Base-by-base conservation (phyloP, 169 alveolate species). In the Plasmodium chabaudi region DNA sequence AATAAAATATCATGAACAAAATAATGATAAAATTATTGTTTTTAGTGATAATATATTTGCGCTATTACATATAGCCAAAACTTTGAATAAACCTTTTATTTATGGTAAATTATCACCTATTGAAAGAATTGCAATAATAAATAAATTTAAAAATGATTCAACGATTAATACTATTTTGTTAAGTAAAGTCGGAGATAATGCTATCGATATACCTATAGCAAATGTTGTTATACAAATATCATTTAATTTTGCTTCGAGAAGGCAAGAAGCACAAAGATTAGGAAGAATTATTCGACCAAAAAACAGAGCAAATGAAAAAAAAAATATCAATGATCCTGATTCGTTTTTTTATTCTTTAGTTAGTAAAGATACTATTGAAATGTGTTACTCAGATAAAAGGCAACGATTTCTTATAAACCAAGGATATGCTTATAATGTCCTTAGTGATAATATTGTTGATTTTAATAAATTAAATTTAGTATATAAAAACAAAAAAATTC, bases 221-320 rank as follows among this genome's bases (percentile, higher is more conserved):
- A 98, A 97, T 91, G 99, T 99, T 12, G 99, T 99, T 61, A 99
- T 99, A 49, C 99, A 99, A 93, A 97, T 99, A 44, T 96, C 99
- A 57, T 98, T 98, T 72, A 98, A 98, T 92, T 98, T 98, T 92
- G 99, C 99, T 9, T 96, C 99, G 10, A 94, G 99, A 91, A 95
- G 99, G 69, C 99, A 99, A 92, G 99, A 99, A 94, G 99, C 99
- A 0, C 99, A 99, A 93, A 94, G 99, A 51, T 95, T 99, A 57
- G 99, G 99, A n/a, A 97, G 99, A 74, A 98, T 99, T 77, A 93
- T 99, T 92, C 94, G 99, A 65, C 99, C 99, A n/a, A 98, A 99
- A 90, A 95, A 95, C 71, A 95, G 95, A 82, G 87, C 93, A 6
- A 95, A 94, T 70, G 95, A 95, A 56, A 96, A 94, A 87, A 91